Evolutionary conservation across 2,329 filamentous ascomycete genomes (phyloP).

Genomic region (Rhexocercosporidium sp.): DNA sequence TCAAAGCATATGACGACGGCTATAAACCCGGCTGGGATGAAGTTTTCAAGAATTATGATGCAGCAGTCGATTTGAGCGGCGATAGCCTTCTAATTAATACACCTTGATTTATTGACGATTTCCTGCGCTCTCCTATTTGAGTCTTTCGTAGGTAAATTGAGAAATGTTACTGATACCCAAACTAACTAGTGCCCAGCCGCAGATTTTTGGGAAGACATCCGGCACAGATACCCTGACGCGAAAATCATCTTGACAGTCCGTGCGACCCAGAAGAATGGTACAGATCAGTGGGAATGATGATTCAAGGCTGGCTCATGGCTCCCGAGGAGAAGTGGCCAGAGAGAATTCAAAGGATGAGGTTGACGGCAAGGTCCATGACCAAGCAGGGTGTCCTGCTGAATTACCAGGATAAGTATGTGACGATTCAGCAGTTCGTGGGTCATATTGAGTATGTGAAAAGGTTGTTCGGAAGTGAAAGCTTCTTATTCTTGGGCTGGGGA

Average conservation of each 20-base stretch:
- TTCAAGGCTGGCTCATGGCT: neutral
- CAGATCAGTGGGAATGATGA: neutral
- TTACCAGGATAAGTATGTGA: neutral
- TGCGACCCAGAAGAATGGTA: conserved; percentile 1
- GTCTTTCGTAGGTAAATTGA: no score
- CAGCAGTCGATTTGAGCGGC: neutral
- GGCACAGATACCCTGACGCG: neutral
- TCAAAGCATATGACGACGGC: neutral
- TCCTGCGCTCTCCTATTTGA: no score
- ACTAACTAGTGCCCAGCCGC: neutral
- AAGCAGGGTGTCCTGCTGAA: neutral
- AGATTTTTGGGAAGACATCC: neutral
- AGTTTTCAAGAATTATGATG: neutral
- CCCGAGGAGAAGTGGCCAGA: neutral
- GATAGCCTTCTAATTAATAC: no score
- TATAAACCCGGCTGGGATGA: neutral
- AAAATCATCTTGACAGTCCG: neutral
- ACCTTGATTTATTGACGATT: no score
- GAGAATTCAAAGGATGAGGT: neutral
- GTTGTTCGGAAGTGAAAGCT: neutral
- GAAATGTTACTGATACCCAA: no score
- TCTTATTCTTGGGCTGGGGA: neutral
- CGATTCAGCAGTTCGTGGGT: neutral
- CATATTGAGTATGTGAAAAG: neutral
- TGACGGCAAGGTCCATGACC: neutral